Conservation (phyloP, 2,329 filamentous ascomycete species). For the Sphaerulina vaccinii region DNA sequence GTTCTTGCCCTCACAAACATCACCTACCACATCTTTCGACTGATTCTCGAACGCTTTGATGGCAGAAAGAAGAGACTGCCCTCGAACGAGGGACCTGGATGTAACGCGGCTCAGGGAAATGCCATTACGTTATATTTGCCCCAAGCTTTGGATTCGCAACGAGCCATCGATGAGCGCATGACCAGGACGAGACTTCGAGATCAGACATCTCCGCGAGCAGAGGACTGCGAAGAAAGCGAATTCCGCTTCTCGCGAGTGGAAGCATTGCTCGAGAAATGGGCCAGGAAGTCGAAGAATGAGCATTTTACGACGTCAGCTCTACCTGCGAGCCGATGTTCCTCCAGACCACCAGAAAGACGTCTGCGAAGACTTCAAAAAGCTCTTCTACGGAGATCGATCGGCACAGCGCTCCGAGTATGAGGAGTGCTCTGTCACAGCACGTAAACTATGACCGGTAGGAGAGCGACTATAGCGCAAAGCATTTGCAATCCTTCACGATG, state of each 20-base stretch:
- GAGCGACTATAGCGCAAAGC: background rate
- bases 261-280: background rate
- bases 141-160: background rate
- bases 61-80: background rate
- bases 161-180: background rate
- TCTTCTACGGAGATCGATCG: slow-evolving; percentile 2
- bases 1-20: background rate
- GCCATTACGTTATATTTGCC: too few relatives aligned
- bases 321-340: background rate
- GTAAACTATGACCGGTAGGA: slow-evolving; percentile 1
- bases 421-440: slow-evolving; percentile 5
- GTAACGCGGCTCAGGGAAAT: too few relatives aligned
- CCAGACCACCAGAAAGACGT: background rate
- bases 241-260: too few relatives aligned
- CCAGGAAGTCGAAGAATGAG: too few relatives aligned
- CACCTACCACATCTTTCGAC: too few relatives aligned
- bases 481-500: background rate
- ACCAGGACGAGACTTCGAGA: background rate
- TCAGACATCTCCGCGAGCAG: too few relatives aligned
- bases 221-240: too few relatives aligned
- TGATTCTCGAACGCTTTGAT: background rate
- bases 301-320: too few relatives aligned
- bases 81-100: too few relatives aligned
- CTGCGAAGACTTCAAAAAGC: background rate
- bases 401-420: slow-evolving; percentile 5